Conservation (phyloP, 169 alveolate genomes). For the Perkinsus chesapeaki region DNA sequence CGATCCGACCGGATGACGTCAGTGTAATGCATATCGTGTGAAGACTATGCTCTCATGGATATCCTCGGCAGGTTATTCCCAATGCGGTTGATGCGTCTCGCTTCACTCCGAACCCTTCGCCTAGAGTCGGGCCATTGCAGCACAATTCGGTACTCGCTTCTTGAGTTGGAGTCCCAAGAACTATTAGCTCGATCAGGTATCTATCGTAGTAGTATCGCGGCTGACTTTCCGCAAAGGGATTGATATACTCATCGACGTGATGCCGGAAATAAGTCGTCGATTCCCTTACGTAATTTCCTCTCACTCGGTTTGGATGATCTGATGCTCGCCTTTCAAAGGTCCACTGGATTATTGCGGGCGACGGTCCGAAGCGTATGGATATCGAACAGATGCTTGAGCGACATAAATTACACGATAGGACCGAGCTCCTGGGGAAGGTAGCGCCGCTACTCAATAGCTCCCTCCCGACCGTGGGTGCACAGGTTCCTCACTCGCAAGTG, state of each 20-base stretch:
- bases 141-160: background rate
- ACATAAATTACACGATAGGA: conserved; percentile 81
- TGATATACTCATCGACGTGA: conserved; percentile 87
- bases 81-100: conserved; percentile 75
- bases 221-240: conserved; percentile 95
- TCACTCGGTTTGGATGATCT: conserved; percentile 27
- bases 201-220: conserved; percentile 86
- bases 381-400: conserved; percentile 88
- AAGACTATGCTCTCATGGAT: background rate
- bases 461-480: background rate
- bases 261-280: conserved; percentile 89
- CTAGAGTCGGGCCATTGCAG: background rate
- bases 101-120: conserved; percentile 66
- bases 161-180: background rate
- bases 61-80: conserved; percentile 51
- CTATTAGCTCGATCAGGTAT: background rate
- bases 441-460: background rate
- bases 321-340: conserved; percentile 11
- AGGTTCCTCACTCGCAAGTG: conserved; percentile 81
- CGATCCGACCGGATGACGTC: conserved; percentile 77
- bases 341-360: conserved; percentile 81
- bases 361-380: conserved; percentile 88
- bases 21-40: conserved; percentile 60
- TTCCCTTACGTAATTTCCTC: conserved; percentile 78
- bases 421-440: conserved; percentile 70